Base-by-base conservation (phyloP, 2,329 filamentous ascomycete species). In the Alternaria postmessia region DNA sequence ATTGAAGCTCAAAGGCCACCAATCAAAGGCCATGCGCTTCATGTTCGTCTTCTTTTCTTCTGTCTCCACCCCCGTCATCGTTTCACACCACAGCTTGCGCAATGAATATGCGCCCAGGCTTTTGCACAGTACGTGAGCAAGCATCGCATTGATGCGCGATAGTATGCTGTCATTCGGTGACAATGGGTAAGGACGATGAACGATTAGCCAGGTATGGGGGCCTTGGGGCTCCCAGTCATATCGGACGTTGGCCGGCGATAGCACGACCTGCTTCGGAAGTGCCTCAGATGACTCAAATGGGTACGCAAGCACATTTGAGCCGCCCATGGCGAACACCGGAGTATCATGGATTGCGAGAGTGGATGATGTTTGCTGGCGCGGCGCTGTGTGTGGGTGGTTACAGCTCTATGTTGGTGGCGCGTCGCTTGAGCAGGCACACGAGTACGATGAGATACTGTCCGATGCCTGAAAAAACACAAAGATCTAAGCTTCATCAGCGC, bases 1-100 rank as follows among this genome's bases (percentile, higher is more conserved):
- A 9, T 44, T 49, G 2, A 38, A 24, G 26, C 57, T 57, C 38
- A 53, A 54, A 18, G 43, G 48, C 61, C 61, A 57, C 7, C 18
- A 55, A 26, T 44, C n/a, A 18, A 53, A 42, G 4, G 47, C 51
- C 14, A 42, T 41, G 11, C 41, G 48, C 36, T 44, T 38, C 1
- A 57, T 28, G 3, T 24, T 20, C 12, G 3, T n/a, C 22, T 30
- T 51, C 4, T 57, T 48, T 18, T 46, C 36, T 46, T 18, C 60
- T 3, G n/a, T 49, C 12, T 16, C 32, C 20, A 9, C 32, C 7
- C 20, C 47, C 5, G 48, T 22, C 1, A 41, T 48, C n/a, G 47
- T 30, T 20, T 48, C 18, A 18, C 3, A 36, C 12, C 51, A 7
- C 14, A 51, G 18, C n/a, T 18, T 36, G 32, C 32, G 32, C 32